Conservation (phyloP, 306 rosid species). For the Leucaena leucocephala region DNA sequence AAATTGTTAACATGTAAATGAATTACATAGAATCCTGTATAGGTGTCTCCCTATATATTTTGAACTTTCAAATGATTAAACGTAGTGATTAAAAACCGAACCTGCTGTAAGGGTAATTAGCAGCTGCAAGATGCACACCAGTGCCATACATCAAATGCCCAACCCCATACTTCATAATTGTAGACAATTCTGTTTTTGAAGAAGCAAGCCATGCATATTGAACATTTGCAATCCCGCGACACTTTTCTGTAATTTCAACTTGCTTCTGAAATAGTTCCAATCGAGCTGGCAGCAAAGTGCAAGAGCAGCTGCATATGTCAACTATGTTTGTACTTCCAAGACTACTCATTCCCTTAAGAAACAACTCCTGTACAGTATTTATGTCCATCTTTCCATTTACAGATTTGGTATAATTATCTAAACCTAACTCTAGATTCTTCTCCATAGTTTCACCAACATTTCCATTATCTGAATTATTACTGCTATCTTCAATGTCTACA, state of each 20-base stretch:
- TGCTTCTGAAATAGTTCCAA: constrained; percentile 78
- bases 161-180: constrained; percentile 64
- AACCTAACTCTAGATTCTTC: constrained; percentile 30
- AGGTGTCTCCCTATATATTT: not conserved
- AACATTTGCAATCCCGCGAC: constrained; percentile 70
- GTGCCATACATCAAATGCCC: constrained; percentile 64
- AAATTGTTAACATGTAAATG: not conserved
- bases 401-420: constrained; percentile 39
- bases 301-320: constrained; percentile 52
- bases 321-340: constrained; percentile 47
- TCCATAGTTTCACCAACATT: constrained; percentile 37
- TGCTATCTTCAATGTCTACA: constrained; percentile 55
- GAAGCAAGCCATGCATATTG: constrained; percentile 83
- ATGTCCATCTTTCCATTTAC: constrained; percentile 48
- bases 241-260: constrained; percentile 61
- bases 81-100: constrained; percentile 38
- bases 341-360: constrained; percentile 56
- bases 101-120: constrained; percentile 57
- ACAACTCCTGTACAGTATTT: constrained; percentile 61
- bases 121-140: constrained; percentile 76
- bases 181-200: constrained; percentile 58
- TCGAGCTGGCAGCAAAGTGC: constrained; percentile 51
- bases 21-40: not conserved
- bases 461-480: constrained; percentile 32
- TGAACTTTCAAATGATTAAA: not conserved